Evolutionary conservation across 768 basidiomycete species (phyloP).

Genomic region (Baorangia bicolor): DNA sequence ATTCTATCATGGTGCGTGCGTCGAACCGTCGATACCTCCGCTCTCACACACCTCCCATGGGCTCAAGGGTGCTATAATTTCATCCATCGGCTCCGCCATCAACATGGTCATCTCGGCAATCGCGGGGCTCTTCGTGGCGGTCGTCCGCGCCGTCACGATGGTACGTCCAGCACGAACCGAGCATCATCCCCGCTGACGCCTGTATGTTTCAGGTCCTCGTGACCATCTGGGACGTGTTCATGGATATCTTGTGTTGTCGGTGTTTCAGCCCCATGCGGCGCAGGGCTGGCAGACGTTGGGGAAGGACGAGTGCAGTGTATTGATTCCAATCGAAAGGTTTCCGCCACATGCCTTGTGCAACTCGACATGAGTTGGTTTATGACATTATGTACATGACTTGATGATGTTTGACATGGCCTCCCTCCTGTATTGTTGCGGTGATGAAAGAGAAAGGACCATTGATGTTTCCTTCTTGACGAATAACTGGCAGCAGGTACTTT

Average conservation of each 20-base stretch:
- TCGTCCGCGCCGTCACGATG: constrained; percentile 57
- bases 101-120: constrained; percentile 60
- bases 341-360: not conserved
- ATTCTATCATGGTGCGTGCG: constrained; percentile 3
- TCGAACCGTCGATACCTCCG: not conserved
- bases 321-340: not conserved
- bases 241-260: constrained; percentile 46
- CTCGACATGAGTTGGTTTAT: not conserved
- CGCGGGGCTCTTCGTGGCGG: constrained; percentile 47
- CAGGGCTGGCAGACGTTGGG: not conserved
- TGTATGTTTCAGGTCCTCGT: constrained; percentile 50
- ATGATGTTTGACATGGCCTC: too few relatives aligned
- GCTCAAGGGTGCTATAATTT: constrained; percentile 56
- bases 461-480: too few relatives aligned
- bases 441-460: too few relatives aligned
- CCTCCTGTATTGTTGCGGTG: not conserved
- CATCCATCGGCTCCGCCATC: constrained; percentile 61
- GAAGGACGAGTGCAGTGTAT: not conserved
- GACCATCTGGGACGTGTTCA: constrained; percentile 61
- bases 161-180: constrained; percentile 36
- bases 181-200: not conserved
- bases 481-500: too few relatives aligned
- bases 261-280: constrained; percentile 29
- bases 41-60: not conserved
- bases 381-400: not conserved